Conservation (phyloP, 805 yeast species). For the Hanseniaspora hatyaiensis region DNA sequence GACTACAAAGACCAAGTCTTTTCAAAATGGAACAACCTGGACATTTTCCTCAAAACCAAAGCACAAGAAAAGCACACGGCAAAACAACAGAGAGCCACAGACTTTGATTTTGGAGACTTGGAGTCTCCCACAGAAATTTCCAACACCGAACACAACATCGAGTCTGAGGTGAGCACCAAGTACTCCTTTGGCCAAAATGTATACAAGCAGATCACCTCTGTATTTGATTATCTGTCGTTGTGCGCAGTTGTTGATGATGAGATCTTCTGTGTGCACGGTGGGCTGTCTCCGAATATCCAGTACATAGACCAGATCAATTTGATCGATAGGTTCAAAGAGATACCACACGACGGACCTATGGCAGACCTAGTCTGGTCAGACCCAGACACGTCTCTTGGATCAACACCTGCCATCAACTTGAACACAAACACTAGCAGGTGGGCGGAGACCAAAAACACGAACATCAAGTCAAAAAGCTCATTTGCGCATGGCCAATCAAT, state of each 20-base stretch:
- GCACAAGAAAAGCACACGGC: no score
- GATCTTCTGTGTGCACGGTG: conserved; percentile 94
- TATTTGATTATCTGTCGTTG: conserved; percentile 81
- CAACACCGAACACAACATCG: no score
- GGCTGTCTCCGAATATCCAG: conserved; percentile 88
- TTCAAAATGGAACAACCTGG: not conserved
- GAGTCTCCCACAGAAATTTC: no score
- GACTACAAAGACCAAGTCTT: not conserved
- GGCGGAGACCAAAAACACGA: conserved; percentile 15
- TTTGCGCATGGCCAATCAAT: not conserved
- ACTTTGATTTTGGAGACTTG: no score
- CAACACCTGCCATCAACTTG: not conserved
- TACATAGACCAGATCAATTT: conserved; percentile 83
- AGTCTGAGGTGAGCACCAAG: no score
- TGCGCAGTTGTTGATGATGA: conserved; percentile 83
- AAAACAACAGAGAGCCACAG: no score
- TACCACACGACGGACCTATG: conserved; percentile 99
- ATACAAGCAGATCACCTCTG: conserved; percentile 82
- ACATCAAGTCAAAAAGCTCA: conserved; percentile 17
- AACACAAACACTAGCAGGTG: conserved; percentile 32
- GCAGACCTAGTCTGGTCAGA: conserved; percentile 98
- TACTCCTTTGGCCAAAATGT: conserved; percentile 65
- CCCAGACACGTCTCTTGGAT: conserved; percentile 52
- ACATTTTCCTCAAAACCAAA: no score
- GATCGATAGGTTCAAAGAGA: conserved; percentile 83